A percentile compares a stretch with the other conserved stretches of the same genome.
Conservation (phyloP, 208 protist genomes). For the Angomonas desouzai region DNA sequence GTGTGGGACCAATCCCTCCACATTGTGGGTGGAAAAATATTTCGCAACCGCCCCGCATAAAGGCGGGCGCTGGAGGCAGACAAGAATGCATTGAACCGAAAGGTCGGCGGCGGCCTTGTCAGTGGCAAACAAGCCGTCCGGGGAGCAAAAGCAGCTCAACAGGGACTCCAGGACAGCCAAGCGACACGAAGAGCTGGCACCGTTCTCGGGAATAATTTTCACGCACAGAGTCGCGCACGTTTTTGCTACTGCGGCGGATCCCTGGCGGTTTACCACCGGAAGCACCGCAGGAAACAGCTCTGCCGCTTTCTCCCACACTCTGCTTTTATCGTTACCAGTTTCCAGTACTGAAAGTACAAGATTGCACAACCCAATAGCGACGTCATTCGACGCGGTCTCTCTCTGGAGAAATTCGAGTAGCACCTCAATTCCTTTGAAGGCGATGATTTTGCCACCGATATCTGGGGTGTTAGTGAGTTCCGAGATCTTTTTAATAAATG, state of each 20-base stretch:
- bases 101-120: background rate
- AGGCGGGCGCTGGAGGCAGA: background rate
- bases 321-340: background rate
- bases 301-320: background rate
- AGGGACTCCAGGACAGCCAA: background rate
- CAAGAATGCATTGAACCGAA: background rate
- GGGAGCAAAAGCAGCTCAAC: background rate
- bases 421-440: background rate
- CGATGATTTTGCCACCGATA: background rate
- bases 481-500: background rate
- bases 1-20: background rate
- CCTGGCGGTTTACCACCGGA: background rate
- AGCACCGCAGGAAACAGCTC: background rate
- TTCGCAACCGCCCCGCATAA: background rate
- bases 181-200: background rate
- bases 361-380: background rate
- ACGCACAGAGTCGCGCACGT: background rate
- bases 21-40: background rate
- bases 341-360: background rate
- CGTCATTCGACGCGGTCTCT: background rate
- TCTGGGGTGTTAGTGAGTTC: background rate
- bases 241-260: background rate
- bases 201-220: background rate
- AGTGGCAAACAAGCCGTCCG: background rate
- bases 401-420: background rate